Evolutionary conservation across 352 stramenopile species (phyloP).

Genomic region (Phytophthora citricola): DNA sequence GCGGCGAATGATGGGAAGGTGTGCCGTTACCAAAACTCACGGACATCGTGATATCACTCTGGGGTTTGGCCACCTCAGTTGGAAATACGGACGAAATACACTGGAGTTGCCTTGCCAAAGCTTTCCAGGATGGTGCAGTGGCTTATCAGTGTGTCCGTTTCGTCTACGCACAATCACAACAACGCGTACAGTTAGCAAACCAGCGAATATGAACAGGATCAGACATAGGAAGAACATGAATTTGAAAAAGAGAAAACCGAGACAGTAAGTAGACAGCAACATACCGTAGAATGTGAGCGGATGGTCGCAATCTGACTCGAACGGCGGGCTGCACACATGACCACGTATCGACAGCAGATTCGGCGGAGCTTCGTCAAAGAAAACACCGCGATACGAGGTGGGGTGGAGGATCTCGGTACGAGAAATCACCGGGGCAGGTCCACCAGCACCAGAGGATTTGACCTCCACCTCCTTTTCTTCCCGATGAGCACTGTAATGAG

Average conservation of each 20-base stretch:
- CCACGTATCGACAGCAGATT: constrained; percentile 25
- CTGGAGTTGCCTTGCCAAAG: constrained; percentile 46
- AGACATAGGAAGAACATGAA: not conserved
- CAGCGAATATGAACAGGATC: not conserved
- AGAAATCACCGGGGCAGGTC: not conserved
- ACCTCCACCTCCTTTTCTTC: not conserved
- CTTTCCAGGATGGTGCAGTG: constrained; percentile 39
- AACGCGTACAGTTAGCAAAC: constrained; percentile 15
- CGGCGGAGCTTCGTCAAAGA: constrained; percentile 22
- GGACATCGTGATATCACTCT: constrained; percentile 38
- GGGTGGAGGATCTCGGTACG: constrained; percentile 25
- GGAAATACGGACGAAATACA: constrained; percentile 42
- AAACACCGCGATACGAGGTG: constrained; percentile 42
- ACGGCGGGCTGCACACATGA: constrained; percentile 18
- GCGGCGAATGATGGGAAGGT: constrained; percentile 37
- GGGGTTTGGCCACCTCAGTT: constrained; percentile 19
- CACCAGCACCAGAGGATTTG: not conserved
- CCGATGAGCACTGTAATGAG: not conserved
- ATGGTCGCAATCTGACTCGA: constrained; percentile 24
- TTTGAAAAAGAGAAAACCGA: not conserved
- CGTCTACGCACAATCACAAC: constrained; percentile 27
- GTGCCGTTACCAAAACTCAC: constrained; percentile 34
- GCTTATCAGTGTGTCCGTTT: constrained; percentile 30
- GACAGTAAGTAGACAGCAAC: not conserved
- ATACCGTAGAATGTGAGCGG: constrained; percentile 47